Evolutionary conservation across 352 stramenopile species (phyloP).

Genomic region (Phytophthora pisi): DNA sequence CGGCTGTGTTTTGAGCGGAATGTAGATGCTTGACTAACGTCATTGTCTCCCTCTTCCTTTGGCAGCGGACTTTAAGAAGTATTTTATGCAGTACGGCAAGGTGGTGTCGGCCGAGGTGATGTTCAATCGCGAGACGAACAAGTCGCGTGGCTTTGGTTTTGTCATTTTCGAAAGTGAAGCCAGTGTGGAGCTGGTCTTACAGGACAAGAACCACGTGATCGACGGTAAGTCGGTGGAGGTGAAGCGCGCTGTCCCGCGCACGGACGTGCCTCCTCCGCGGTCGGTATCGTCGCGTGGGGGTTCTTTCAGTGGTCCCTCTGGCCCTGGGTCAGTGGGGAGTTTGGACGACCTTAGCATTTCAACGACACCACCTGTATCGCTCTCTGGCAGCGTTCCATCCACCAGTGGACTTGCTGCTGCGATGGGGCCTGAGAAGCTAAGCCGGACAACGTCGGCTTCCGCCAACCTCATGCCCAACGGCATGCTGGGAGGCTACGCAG

Average conservation of each 20-base stretch:
- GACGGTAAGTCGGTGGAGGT: conserved; percentile 92
- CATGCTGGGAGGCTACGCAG: conserved; percentile 76
- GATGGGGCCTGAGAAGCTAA: conserved; percentile 37
- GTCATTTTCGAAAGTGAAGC: conserved; percentile 92
- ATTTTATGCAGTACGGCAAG: conserved; percentile 93
- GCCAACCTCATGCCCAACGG: conserved; percentile 54
- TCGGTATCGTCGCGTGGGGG: conserved; percentile 75
- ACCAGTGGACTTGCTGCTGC: conserved; percentile 38
- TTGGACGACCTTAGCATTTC: conserved; percentile 68
- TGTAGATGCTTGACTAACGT: neutral
- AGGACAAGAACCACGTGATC: conserved; percentile 90
- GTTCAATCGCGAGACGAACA: conserved; percentile 96
- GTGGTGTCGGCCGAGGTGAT: conserved; percentile 94
- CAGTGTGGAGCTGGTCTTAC: conserved; percentile 87
- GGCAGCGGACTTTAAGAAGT: conserved; percentile 90
- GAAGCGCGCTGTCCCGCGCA: conserved; percentile 85
- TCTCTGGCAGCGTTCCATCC: conserved; percentile 59
- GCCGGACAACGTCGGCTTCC: conserved; percentile 31
- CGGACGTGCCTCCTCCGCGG: conserved; percentile 74
- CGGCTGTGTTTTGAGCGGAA: neutral
- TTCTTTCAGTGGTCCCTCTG: conserved; percentile 82
- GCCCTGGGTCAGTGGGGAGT: conserved; percentile 73
- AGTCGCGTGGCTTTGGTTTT: conserved; percentile 93
- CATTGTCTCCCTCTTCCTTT: neutral
- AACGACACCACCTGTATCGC: conserved; percentile 62